Evolutionary conservation across 495 filamentous ascomycete species (phyloP), one percentile per base, ranked within the genome.

Genomic region (Tuber calosporum): DNA sequence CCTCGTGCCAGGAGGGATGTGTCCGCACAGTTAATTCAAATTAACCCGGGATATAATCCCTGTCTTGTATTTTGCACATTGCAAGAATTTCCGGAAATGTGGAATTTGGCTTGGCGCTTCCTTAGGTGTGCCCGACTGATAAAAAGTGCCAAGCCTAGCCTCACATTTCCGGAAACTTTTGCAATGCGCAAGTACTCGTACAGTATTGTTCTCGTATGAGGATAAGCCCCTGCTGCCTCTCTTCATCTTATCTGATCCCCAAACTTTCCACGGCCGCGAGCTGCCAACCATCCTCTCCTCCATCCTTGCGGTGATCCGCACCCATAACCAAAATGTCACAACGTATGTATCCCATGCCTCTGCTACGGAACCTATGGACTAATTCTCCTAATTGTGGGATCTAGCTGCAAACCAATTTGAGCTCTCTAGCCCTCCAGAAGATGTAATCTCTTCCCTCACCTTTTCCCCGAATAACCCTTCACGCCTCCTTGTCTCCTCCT

Each of bases 401-500:
- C 40, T 20, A 45, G 66, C 74, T 73, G 74, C 76, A 73, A 58
- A 70, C 41, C 76, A 78, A 73, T 78, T 78, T 69, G 92, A 93
- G 83, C 86, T 92, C 74, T 83, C 87, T 66, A 85, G 87, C 78
- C 91, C 93, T 45, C 95, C 95, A n/a, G 87, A 85, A 70, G 95
- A 98, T 84, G 92, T 90, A 76, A 91, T 99, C 79, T 96, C 93
- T 70, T 86, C 93, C 7, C 83, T 97, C 75, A 89, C 88, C 77
- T 99, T 96, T 85, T 91, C 93, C 45, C 91, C 92, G 62, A 79
- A 82, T 67, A 84, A 87, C 37, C 85, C 90, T 19, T 90, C 87
- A 67, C 87, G 88, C 70, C 86, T 99, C 41, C 88, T 96, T 40
- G 93, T 93, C 79, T 91, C 94, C 15, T 99, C 94, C 72, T 99